Percentiles rank a stretch among this genome's conserved stretches.
These are phyloP conservation scores for Paracoccidioides lutzii DNA, from an alignment of 2,329 filamentous ascomycete genomes.

Conservation along the genomic window DNA sequence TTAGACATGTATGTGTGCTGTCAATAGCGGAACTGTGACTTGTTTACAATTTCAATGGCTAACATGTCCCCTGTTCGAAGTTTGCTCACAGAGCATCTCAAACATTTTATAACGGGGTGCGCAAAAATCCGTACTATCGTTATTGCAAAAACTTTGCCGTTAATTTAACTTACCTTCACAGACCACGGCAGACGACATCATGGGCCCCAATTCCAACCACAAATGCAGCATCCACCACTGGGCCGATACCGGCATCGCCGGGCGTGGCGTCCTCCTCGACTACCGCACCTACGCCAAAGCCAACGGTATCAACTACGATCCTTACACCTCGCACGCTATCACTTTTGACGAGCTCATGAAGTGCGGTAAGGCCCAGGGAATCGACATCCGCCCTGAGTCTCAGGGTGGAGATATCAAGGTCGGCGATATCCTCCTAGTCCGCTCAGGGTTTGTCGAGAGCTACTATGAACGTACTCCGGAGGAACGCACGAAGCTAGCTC, in stretches of 20 bases:
- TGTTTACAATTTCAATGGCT: neutral
- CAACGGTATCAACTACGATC: slow-evolving; percentile 39
- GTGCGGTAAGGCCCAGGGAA: slow-evolving; percentile 46
- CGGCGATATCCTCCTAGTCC: slow-evolving; percentile 54
- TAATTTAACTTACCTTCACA: slow-evolving; percentile 8
- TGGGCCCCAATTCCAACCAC: slow-evolving; percentile 22
- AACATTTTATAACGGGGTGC: slow-evolving; percentile 31
- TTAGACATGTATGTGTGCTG: slow-evolving; percentile 29
- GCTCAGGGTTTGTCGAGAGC: slow-evolving; percentile 49
- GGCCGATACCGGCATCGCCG: slow-evolving; percentile 31
- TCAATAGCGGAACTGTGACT: neutral
- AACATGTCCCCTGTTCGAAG: slow-evolving; percentile 11
- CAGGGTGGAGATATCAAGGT: slow-evolving; percentile 43
- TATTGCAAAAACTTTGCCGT: neutral
- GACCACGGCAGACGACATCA: slow-evolving; percentile 24
- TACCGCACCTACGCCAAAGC: slow-evolving; percentile 37
- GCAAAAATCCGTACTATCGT: neutral
- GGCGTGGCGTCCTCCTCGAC: slow-evolving; percentile 31
- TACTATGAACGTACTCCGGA: slow-evolving; percentile 37
- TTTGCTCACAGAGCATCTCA: slow-evolving; percentile 27
- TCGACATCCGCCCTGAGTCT: slow-evolving; percentile 45
- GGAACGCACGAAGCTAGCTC: slow-evolving; percentile 21
- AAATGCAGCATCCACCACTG: slow-evolving; percentile 34
- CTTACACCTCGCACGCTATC: slow-evolving; percentile 43
- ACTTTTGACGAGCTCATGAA: slow-evolving; percentile 42